These are phyloP conservation scores for Bipolaris victoriae DNA, from an alignment of 2,329 filamentous ascomycete species.

Conservation along the genomic window DNA sequence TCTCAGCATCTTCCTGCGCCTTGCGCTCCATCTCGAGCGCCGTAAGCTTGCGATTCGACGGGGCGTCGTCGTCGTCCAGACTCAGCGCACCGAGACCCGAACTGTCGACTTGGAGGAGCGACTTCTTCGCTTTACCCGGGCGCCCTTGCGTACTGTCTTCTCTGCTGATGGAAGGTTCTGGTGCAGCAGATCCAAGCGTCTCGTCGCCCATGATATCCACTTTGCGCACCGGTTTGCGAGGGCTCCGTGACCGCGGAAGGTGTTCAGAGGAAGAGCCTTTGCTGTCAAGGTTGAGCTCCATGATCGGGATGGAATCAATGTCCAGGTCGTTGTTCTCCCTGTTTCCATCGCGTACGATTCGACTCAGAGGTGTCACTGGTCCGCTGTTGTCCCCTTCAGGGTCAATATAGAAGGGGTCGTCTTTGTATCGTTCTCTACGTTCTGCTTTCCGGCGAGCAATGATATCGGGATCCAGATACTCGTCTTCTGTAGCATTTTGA, in stretches of 20 bases:
- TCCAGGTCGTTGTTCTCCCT: conserved; percentile 75
- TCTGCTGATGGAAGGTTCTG: conserved; percentile 26
- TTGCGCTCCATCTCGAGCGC: conserved; percentile 68
- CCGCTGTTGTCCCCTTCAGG: conserved; percentile 59
- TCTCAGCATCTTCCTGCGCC: conserved; percentile 82
- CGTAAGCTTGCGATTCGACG: conserved; percentile 32
- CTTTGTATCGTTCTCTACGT: conserved; percentile 79
- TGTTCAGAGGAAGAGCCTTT: conserved; percentile 27
- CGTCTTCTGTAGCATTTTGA: conserved; percentile 53
- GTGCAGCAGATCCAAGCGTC: conserved; percentile 51
- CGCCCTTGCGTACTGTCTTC: conserved; percentile 40
- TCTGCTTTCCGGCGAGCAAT: conserved; percentile 76
- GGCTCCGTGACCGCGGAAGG: conserved; percentile 32
- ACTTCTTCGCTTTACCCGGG: conserved; percentile 59
- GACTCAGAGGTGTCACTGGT: conserved; percentile 78
- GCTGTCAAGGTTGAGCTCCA: conserved; percentile 79
- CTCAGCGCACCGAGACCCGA: conserved; percentile 77
- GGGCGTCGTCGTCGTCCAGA: conserved; percentile 58
- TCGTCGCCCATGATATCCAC: conserved; percentile 58
- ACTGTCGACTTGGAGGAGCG: conserved; percentile 83
- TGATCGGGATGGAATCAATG: conserved; percentile 93
- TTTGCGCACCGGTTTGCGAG: conserved; percentile 42
- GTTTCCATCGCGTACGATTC: conserved; percentile 70
- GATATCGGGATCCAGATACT: conserved; percentile 74
- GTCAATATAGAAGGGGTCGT: conserved; percentile 94